Conservation (phyloP, 345 rosid species). For the Sonneratia caseolaris region DNA sequence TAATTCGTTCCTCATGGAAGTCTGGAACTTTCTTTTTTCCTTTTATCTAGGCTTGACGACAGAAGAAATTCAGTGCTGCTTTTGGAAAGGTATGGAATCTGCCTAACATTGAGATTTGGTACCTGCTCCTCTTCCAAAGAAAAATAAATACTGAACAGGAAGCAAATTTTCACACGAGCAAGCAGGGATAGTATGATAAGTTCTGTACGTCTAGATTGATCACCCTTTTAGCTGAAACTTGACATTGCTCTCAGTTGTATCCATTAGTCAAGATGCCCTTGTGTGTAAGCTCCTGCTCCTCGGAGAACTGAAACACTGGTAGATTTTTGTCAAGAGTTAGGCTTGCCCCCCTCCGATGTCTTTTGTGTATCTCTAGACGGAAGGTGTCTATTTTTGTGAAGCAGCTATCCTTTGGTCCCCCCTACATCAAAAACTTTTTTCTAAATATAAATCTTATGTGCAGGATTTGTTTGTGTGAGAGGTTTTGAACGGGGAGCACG, state of each 20-base stretch:
- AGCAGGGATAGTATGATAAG: neutral
- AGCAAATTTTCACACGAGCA: neutral
- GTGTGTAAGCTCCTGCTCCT: too few relatives aligned
- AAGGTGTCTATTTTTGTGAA: neutral
- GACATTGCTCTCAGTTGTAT: too few relatives aligned
- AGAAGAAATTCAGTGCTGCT: conserved; percentile 63
- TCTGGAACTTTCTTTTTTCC: conserved; percentile 10
- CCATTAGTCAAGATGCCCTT: too few relatives aligned
- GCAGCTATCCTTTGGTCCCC: neutral
- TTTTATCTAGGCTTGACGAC: conserved; percentile 51
- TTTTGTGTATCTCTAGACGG: neutral
- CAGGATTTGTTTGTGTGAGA: conserved; percentile 89
- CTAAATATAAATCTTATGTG: conserved; percentile 10
- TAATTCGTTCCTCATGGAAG: conserved; percentile 10
- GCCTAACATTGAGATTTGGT: neutral
- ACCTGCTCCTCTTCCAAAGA: neutral
- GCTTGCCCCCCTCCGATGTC: neutral
- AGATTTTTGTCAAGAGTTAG: too few relatives aligned
- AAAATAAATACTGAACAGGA: neutral
- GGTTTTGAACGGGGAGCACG: conserved; percentile 66
- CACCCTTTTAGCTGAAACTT: too few relatives aligned
- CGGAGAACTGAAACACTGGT: too few relatives aligned
- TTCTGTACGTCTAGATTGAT: too few relatives aligned
- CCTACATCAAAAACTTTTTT: neutral
- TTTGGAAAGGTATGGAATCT: conserved; percentile 69